Evolutionary conservation across 2,329 filamentous ascomycete genomes (phyloP).

Genomic region (Penicillium sp.): DNA sequence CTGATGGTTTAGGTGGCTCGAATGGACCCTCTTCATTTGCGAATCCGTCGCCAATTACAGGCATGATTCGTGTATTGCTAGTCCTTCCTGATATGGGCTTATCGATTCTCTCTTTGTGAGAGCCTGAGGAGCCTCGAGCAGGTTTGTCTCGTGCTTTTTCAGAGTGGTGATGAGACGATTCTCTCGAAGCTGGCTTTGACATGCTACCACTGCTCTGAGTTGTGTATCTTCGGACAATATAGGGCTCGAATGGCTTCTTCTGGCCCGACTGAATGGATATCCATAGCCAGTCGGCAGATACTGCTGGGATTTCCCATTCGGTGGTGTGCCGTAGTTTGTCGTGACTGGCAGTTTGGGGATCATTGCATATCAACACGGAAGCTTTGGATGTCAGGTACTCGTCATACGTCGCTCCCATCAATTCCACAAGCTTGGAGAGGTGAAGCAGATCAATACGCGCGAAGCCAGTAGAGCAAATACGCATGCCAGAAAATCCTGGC

Average conservation of each 20-base stretch:
- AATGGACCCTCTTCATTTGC: constrained; percentile 15
- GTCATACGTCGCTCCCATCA: constrained; percentile 78
- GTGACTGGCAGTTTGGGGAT: constrained; percentile 50
- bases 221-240: constrained; percentile 34
- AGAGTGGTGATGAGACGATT: neutral
- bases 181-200: constrained; percentile 20
- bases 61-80: constrained; percentile 7
- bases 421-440: constrained; percentile 69
- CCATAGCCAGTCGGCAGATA: constrained; percentile 81
- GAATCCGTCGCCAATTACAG: constrained; percentile 18
- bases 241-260: constrained; percentile 50
- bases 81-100: constrained; percentile 2
- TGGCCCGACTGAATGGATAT: constrained; percentile 62
- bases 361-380: constrained; percentile 74
- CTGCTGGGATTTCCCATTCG: constrained; percentile 75
- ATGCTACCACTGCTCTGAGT: constrained; percentile 23
- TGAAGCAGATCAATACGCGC: constrained; percentile 81
- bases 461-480: constrained; percentile 79
- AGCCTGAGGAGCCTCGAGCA: neutral
- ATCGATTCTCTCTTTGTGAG: neutral
- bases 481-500: constrained; percentile 64
- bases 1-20: constrained; percentile 16
- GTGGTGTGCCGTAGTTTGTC: constrained; percentile 78
- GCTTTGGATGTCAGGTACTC: constrained; percentile 70
- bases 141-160: constrained; percentile 1